Evolutionary conservation across 768 basidiomycete genomes (phyloP), one percentile per base, ranked within the genome.

Genomic region (Russula griseocarnosa): DNA sequence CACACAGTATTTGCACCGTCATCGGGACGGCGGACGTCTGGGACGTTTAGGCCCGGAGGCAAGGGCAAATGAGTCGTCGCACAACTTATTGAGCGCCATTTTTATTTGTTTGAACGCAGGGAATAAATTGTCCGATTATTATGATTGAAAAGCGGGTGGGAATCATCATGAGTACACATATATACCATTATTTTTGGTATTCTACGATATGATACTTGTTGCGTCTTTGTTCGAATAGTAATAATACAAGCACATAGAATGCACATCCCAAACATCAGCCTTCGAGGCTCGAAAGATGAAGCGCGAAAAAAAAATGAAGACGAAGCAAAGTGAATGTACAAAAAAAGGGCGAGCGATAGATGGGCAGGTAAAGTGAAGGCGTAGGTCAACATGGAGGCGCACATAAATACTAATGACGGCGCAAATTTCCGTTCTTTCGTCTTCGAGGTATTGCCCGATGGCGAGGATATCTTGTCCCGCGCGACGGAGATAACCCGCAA

Each of bases 401-500:
- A 53, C 54, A 22, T 47, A 67, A 52, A 51, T 36, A 36, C 36
- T 36, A 36, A 13, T 71, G 69, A 42, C 72, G 66, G 62, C 79
- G 77, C 54, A 91, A 71, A 52, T 77, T 80, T 36, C 89, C 89
- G 70, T 86, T 88, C 76, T 86, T 87, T 91, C 88, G 67, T 93
- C 91, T 67, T 91, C 90, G 13, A 93, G 77, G 72, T 90, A 93
- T 71, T 90, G 87, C 18, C 89, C 89, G 69, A 93, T 90, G n/a
- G 91, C 91, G 49, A 90, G 76, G 49, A 92, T 87, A 73, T 91
- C 90, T 71, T 89, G 84, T 24, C 91, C 91, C 11, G 89, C 79
- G 11, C 87, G 81, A 32, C 83, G 82, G 63, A 93, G 74, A 73
- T 93, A 93, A 16, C 84, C 82, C 44, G 85, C 86, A 9, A 93